Percentiles rank a stretch among this genome's conserved stretches.
These are phyloP conservation scores for Asterochloris sp. DNA, from an alignment of 139 green algal genomes.

Conservation along the genomic window DNA sequence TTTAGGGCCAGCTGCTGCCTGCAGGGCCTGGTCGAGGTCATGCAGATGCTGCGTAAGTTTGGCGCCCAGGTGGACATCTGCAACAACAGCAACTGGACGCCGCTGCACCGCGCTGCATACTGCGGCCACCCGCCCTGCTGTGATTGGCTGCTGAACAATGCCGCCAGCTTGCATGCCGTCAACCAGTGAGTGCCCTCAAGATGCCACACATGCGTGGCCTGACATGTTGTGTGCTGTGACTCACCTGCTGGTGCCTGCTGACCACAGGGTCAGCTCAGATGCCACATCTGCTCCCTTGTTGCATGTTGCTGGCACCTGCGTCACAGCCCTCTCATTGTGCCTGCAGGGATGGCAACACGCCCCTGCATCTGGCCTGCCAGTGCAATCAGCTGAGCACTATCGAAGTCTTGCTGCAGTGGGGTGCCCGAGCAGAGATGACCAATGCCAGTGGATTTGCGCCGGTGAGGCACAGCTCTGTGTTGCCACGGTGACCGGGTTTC, in stretches of 20 bases:
- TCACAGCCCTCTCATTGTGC: background rate
- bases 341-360: constrained; percentile 21
- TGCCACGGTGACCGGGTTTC: background rate
- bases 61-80: constrained; percentile 8
- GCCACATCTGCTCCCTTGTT: background rate
- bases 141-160: constrained; percentile 18
- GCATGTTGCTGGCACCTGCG: background rate
- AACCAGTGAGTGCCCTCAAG: background rate
- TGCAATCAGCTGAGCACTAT: constrained; percentile 18
- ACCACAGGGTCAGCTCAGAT: background rate
- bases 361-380: constrained; percentile 17
- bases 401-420: constrained; percentile 19
- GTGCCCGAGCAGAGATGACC: constrained; percentile 9
- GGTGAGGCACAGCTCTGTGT: background rate
- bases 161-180: constrained; percentile 14
- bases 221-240: too few species aligned
- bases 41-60: constrained; percentile 19
- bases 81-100: constrained; percentile 16
- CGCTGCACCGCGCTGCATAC: constrained; percentile 14
- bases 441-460: constrained; percentile 17
- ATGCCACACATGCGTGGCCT: background rate
- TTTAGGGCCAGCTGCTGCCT: background rate
- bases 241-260: too few species aligned
- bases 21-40: constrained; percentile 6
- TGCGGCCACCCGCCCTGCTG: constrained; percentile 1